A percentile compares a stretch with the other conserved stretches of the same genome.
phyloP scores from a whole-genome alignment of 1,139 yeast species.

The Sugiyamaella sp. region DNA sequence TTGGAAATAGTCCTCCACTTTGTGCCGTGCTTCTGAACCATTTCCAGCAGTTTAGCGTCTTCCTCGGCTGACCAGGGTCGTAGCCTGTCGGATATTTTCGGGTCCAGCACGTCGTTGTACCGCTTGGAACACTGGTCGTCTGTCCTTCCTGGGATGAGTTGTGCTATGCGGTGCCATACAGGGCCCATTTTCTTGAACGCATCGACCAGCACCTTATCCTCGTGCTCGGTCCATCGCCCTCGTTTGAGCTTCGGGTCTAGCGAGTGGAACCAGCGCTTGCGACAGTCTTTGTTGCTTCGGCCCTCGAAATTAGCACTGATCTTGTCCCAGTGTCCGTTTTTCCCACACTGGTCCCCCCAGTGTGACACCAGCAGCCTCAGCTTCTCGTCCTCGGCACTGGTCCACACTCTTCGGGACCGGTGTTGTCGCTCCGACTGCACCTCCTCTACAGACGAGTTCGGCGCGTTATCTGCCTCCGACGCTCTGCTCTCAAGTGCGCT shows the following conservation, averaged over 20 bases:
- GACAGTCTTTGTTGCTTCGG: conserved; percentile 86
- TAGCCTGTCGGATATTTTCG: conserved; percentile 73
- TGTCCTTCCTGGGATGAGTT: conserved; percentile 77
- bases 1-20: conserved; percentile 84
- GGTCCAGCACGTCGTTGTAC: conserved; percentile 86
- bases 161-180: conserved; percentile 83
- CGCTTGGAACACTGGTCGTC: conserved; percentile 96
- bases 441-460: neutral
- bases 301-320: conserved; percentile 69
- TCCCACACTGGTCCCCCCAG: conserved; percentile 92
- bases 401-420: conserved; percentile 63
- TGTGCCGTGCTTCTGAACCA: conserved; percentile 77
- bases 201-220: conserved; percentile 64
- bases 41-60: conserved; percentile 65
- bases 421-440: conserved; percentile 10
- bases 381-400: conserved; percentile 72
- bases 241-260: conserved; percentile 78
- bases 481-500: too few species aligned
- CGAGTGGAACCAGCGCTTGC: conserved; percentile 88
- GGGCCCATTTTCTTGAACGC: conserved; percentile 75
- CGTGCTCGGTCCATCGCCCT: conserved; percentile 89
- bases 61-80: conserved; percentile 82
- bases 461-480: neutral
- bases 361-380: conserved; percentile 69
- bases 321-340: conserved; percentile 66